phyloP scores from a whole-genome alignment of 331 rosid species.

The Dryas integrifolia region DNA sequence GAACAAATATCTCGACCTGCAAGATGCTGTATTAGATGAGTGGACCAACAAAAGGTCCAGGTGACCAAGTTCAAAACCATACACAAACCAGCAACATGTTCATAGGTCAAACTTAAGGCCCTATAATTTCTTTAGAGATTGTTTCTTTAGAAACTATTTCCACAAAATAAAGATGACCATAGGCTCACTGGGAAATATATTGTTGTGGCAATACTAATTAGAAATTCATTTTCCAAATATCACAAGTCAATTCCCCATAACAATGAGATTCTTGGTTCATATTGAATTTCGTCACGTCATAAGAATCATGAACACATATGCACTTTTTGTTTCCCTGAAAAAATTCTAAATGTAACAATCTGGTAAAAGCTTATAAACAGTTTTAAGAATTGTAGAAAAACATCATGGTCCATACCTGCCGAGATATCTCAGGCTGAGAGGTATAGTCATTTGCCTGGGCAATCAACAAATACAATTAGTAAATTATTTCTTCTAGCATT shows the following conservation, averaged over 20 bases:
- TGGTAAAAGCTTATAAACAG: not conserved
- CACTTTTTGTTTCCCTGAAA: not conserved
- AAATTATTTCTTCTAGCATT: not conserved
- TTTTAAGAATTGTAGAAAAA: conserved; percentile 16
- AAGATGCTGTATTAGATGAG: conserved; percentile 21
- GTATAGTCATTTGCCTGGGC: conserved; percentile 71
- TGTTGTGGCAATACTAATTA: not conserved
- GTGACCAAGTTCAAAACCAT: conserved; percentile 13
- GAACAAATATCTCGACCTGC: conserved; percentile 86
- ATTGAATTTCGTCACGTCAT: not conserved
- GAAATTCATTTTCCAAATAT: conserved; percentile 7
- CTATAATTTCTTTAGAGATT: not conserved
- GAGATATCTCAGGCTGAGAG: conserved; percentile 81
- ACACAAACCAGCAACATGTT: not conserved
- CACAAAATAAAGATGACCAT: not conserved
- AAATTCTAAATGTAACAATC: not conserved
- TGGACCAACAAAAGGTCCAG: conserved; percentile 1
- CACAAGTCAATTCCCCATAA: not conserved
- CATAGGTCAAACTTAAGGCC: conserved; percentile 7
- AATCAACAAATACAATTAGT: conserved; percentile 9
- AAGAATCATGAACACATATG: not conserved
- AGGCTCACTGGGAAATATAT: not conserved
- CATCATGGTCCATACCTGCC: conserved; percentile 54
- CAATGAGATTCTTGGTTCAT: not conserved
- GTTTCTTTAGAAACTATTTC: not conserved